Evolutionary conservation across 768 basidiomycete genomes (phyloP).

Genomic region (Termitomyces sp.): DNA sequence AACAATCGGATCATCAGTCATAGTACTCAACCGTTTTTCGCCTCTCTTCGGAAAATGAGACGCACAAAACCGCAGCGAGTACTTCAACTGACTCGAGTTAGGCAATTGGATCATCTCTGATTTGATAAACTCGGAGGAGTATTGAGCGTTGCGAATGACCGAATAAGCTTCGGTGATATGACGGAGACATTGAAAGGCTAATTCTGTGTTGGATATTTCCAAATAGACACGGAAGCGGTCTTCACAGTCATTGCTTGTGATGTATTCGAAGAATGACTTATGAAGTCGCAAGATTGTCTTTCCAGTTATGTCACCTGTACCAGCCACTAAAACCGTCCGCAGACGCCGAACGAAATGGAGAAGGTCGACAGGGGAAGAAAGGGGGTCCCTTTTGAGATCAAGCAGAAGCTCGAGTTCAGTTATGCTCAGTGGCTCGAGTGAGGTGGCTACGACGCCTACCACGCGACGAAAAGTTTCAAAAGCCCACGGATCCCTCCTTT

Average conservation of each 20-base stretch:
- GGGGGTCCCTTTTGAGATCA: not conserved
- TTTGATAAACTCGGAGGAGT: not conserved
- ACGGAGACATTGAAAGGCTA: not conserved
- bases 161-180: not conserved
- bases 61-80: not conserved
- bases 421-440: not conserved
- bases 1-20: not conserved
- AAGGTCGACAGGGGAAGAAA: not conserved
- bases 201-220: not conserved
- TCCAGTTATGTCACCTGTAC: not conserved
- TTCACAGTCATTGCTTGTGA: not conserved
- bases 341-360: conserved; percentile 1
- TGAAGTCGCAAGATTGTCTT: not conserved
- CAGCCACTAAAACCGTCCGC: not conserved
- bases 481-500: not conserved
- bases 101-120: not conserved
- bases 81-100: not conserved
- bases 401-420: not conserved
- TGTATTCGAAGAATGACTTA: conserved; percentile 7
- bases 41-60: not conserved
- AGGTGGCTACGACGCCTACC: not conserved
- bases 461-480: conserved; percentile 5
- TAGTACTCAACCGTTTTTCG: not conserved
- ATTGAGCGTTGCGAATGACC: not conserved
- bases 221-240: not conserved